Base-by-base conservation (phyloP, 495 filamentous ascomycete species). In the Penicillium egyptiacum region DNA sequence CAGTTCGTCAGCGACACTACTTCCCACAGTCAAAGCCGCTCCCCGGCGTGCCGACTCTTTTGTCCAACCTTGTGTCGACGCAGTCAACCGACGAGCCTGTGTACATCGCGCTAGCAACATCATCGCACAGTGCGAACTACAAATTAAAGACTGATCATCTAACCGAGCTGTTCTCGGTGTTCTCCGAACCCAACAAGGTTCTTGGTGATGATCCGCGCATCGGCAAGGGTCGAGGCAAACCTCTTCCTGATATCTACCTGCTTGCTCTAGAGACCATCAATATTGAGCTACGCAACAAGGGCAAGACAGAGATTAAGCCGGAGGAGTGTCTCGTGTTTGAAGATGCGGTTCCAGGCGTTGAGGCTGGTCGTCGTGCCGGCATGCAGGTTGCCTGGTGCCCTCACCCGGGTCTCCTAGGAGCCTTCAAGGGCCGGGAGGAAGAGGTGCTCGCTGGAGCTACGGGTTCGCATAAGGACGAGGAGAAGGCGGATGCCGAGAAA, bases 311-410 rank as follows among this genome's bases (percentile, higher is more conserved):
- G 59, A 86, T 99, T 41, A 77, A 62, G 46, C 90, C 92, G 0
- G 87, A 87, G 61, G 94, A 99, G 69, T 97, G 93, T 71, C 77
- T 99, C 9, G 94, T 99, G 0, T 97, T 99, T 65, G 94, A 99
- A 71, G 94, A 99, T 70, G 86, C 85, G 23, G 92, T 98, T 4
- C 90, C 91, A 0, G 94, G 94, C 0, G 91, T 96, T 0, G 94
- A 99, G 75, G 84, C 92, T 10, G 94, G 91, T 11, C 76, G 94
- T 30, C 82, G 94, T 54, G 94, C 95, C 0, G 95, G 95, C 0
- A 98, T 98, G 95, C 82, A 91, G 58, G 94, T 96, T 9, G 78
- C 96, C 1, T 99, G 94, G 94, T 86, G 85, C 59, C 94, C 94
- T 6, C 92, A 98, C 77, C 82, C 84, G 3, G 89, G 84, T 68